These are phyloP conservation scores for Gloeopeniophorella convolvens DNA, from an alignment of 768 basidiomycete genomes.

Conservation along the genomic window DNA sequence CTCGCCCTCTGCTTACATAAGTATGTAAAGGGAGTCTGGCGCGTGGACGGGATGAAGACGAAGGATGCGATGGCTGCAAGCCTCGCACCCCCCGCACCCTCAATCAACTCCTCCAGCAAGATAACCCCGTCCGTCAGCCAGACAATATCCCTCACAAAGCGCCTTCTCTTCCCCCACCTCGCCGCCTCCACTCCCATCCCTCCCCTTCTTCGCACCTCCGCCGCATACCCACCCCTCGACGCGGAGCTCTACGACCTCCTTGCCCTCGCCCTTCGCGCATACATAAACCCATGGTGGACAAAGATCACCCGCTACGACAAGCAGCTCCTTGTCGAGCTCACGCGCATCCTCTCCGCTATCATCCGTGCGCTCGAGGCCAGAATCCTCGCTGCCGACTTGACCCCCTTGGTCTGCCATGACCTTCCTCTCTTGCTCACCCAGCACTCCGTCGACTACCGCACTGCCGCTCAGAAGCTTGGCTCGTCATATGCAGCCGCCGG, in stretches of 20 bases:
- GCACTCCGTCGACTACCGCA: slow-evolving; percentile 75
- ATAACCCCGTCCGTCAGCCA: neutral
- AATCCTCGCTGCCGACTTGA: slow-evolving; percentile 46
- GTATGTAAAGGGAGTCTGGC: no score
- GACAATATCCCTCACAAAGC: slow-evolving; percentile 24
- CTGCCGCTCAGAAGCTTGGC: slow-evolving; percentile 51
- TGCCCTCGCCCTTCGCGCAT: slow-evolving; percentile 73
- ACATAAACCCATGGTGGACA: slow-evolving; percentile 81
- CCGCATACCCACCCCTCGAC: slow-evolving; percentile 48
- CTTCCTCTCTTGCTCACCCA: slow-evolving; percentile 62
- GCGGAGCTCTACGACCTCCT: slow-evolving; percentile 73
- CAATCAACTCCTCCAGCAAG: slow-evolving; percentile 17
- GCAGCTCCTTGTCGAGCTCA: slow-evolving; percentile 70
- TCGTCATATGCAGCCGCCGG: slow-evolving; percentile 69
- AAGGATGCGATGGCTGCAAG: no score
- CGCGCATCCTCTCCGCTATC: slow-evolving; percentile 50
- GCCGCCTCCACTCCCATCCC: slow-evolving; percentile 41
- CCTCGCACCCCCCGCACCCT: slow-evolving; percentile 8
- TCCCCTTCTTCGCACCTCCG: slow-evolving; percentile 42
- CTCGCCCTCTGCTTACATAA: no score
- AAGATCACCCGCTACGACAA: slow-evolving; percentile 79
- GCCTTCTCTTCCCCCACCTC: slow-evolving; percentile 59
- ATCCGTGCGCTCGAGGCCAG: slow-evolving; percentile 57
- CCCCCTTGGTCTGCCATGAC: slow-evolving; percentile 54
- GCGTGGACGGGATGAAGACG: no score